These are phyloP conservation scores for Penicillium sp. DNA, from an alignment of 2,329 filamentous ascomycete genomes.

Conservation along the genomic window DNA sequence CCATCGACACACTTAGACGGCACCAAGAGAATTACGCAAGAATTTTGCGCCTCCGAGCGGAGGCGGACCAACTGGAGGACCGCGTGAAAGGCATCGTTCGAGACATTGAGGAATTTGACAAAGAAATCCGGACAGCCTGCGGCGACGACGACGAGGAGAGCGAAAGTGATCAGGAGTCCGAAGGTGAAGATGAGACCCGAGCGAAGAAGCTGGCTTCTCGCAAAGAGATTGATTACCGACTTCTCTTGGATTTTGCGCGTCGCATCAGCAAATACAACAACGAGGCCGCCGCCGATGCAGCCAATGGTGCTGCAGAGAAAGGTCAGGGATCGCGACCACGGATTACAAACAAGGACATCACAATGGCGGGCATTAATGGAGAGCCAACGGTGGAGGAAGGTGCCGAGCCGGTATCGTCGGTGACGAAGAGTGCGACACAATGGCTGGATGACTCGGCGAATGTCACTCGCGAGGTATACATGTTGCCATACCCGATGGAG, in stretches of 20 bases:
- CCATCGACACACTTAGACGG: conserved; percentile 41
- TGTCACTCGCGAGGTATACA: conserved; percentile 39
- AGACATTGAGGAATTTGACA: conserved; percentile 39
- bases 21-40: conserved; percentile 47
- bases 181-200: conserved; percentile 18
- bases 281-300: conserved; percentile 44
- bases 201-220: conserved; percentile 8
- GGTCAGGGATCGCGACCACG: conserved; percentile 19
- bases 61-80: conserved; percentile 41
- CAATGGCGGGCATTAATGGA: conserved; percentile 36
- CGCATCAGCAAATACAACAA: conserved; percentile 49
- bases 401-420: conserved; percentile 34
- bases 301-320: conserved; percentile 26
- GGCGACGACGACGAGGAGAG: conserved; percentile 28
- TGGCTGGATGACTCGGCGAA: conserved; percentile 45
- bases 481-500: conserved; percentile 46
- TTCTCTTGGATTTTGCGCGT: conserved; percentile 46
- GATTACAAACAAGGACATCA: conserved; percentile 29
- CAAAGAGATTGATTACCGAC: conserved; percentile 44
- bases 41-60: conserved; percentile 41
- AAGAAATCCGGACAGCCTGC: conserved; percentile 38
- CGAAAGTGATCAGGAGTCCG: conserved; percentile 30
- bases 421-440: conserved; percentile 41
- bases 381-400: conserved; percentile 18
- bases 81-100: conserved; percentile 43